Conservation (phyloP, 441 rosid species). For the Syzygium malaccense region DNA sequence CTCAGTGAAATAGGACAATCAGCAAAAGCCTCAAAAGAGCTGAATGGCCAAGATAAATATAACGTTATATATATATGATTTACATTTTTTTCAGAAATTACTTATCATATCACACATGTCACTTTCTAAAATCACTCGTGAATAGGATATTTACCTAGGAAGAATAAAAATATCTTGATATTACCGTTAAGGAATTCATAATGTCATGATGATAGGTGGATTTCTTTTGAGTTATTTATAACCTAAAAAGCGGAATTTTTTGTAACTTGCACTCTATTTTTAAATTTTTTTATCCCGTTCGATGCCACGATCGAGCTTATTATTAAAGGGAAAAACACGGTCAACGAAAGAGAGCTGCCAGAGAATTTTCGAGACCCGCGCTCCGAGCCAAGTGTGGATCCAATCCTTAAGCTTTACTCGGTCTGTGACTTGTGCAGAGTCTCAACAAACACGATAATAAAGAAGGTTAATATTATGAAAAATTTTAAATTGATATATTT, state of each 20-base stretch:
- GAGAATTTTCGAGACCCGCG: not conserved
- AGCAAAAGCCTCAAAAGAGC: not conserved
- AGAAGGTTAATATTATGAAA: not conserved
- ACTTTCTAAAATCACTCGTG: not conserved
- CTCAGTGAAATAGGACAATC: not conserved
- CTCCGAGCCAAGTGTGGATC: not conserved
- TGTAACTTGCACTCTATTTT: not conserved
- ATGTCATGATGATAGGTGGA: not conserved
- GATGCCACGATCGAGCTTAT: not conserved
- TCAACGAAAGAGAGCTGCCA: not conserved
- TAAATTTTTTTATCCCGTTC: not conserved
- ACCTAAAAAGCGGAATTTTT: not conserved
- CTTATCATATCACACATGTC: accelerated
- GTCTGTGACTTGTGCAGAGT: not conserved
- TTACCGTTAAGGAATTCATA: not conserved
- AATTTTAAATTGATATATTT: too few species aligned
- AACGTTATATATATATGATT: not conserved
- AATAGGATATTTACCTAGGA: not conserved
- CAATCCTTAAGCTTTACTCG: not conserved
- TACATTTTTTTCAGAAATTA: not conserved
- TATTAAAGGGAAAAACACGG: too few species aligned
- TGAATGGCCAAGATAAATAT: not conserved
- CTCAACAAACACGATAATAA: not conserved
- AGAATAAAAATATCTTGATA: not conserved
- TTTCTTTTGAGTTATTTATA: not conserved